These are phyloP conservation scores for Rubus idaeus DNA, from an alignment of 306 rosid genomes.

Conservation along the genomic window DNA sequence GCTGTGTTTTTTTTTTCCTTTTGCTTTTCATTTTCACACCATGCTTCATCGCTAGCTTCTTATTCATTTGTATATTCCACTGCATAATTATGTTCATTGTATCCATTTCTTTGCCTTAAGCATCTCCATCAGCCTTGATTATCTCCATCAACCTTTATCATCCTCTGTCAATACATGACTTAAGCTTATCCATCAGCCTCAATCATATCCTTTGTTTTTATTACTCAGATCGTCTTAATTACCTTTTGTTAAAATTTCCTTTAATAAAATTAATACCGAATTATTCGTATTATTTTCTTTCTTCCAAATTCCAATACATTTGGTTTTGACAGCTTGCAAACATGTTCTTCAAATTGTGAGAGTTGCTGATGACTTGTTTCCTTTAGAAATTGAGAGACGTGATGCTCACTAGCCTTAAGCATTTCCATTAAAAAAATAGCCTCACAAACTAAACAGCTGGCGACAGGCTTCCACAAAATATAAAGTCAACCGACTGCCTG, in stretches of 20 bases:
- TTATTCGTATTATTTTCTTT: neutral
- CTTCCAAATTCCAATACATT: neutral
- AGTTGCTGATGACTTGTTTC: neutral
- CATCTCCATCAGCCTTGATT: neutral
- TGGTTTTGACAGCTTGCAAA: neutral
- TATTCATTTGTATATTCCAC: neutral
- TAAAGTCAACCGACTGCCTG: neutral
- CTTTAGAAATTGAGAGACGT: neutral
- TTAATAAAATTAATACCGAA: neutral
- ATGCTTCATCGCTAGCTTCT: neutral
- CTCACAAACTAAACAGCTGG: neutral
- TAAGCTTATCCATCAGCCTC: neutral
- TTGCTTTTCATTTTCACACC: neutral
- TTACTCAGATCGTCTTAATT: neutral
- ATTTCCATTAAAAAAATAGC: neutral
- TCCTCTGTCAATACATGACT: neutral
- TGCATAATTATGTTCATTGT: neutral
- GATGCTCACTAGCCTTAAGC: neutral
- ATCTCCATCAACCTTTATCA: neutral
- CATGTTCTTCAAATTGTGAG: neutral
- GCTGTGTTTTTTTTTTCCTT: neutral
- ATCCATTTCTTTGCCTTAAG: neutral
- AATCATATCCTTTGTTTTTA: neutral
- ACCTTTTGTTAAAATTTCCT: neutral
- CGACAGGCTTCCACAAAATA: neutral